phyloP scores from a whole-genome alignment of 2,329 filamentous ascomycete species.

The Alternaria tenuissima region DNA sequence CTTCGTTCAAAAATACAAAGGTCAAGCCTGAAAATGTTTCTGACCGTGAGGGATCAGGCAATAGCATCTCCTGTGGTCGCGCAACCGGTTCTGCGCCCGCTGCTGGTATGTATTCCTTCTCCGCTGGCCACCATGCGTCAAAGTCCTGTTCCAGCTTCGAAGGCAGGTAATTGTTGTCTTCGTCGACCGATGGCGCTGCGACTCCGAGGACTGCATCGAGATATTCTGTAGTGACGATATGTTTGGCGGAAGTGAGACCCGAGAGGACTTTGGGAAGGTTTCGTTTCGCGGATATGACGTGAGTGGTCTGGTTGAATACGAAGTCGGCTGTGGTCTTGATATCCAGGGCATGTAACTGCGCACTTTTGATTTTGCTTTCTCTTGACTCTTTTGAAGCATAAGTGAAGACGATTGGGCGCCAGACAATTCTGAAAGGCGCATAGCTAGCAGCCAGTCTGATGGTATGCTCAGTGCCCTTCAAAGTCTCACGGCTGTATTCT shows the following conservation, averaged over 20 bases:
- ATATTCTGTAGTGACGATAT: conserved; percentile 77
- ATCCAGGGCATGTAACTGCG: conserved; percentile 81
- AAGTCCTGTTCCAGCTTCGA: conserved; percentile 81
- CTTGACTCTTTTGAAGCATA: conserved; percentile 77
- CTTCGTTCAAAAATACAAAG: conserved; percentile 82
- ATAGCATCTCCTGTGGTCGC: conserved; percentile 73
- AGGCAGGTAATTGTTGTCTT: conserved; percentile 58
- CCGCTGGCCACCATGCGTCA: conserved; percentile 77
- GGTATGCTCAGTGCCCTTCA: conserved; percentile 59
- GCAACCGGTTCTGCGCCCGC: conserved; percentile 77
- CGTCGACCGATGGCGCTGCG: conserved; percentile 53
- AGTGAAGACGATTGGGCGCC: conserved; percentile 81
- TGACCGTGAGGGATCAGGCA: conserved; percentile 70
- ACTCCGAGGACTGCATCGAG: conserved; percentile 74
- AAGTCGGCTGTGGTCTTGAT: conserved; percentile 85
- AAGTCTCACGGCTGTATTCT: conserved; percentile 33
- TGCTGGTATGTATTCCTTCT: conserved; percentile 75
- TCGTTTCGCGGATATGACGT: conserved; percentile 86
- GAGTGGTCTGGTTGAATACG: conserved; percentile 75
- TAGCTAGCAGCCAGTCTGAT: conserved; percentile 77
- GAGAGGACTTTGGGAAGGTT: conserved; percentile 90
- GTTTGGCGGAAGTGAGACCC: conserved; percentile 80
- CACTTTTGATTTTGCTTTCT: conserved; percentile 59
- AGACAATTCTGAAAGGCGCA: conserved; percentile 73
- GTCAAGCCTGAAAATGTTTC: conserved; percentile 86